A percentile compares a stretch with the other conserved stretches of the same genome.
These are phyloP conservation scores for Paramecium caudatum DNA, from an alignment of 73 alveolate species.

Conservation along the genomic window DNA sequence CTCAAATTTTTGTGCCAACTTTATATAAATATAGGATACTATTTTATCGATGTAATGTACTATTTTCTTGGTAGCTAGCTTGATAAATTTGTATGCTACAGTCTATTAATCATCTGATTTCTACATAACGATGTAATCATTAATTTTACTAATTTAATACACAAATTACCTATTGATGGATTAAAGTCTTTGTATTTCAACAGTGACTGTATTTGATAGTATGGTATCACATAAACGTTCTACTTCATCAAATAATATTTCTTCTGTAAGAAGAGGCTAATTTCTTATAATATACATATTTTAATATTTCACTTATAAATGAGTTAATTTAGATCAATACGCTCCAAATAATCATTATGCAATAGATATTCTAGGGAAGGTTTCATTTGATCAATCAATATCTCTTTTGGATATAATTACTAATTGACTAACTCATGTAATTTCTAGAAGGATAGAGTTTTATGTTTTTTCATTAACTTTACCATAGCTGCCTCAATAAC, in stretches of 20 bases:
- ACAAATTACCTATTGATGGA: background rate
- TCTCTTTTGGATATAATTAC: no score
- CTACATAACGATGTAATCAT: background rate
- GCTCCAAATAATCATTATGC: no score
- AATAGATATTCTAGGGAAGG: no score
- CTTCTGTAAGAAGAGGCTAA: background rate
- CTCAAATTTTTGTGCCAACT: background rate
- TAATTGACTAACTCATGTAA: no score
- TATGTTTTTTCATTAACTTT: no score
- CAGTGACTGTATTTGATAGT: background rate
- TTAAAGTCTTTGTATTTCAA: background rate
- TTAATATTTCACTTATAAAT: slow-evolving; percentile 6
- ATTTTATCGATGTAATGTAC: background rate
- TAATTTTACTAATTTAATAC: background rate
- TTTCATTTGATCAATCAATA: no score
- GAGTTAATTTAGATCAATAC: no score
- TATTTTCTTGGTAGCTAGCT: background rate
- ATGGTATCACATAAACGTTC: background rate
- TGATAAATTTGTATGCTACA: background rate
- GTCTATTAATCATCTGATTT: background rate
- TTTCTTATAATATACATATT: background rate
- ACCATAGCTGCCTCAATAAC: no score
- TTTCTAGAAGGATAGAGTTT: no score
- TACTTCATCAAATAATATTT: background rate
- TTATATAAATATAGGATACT: background rate